A percentile compares a stretch with the other conserved stretches of the same genome.
phyloP scores from a whole-genome alignment of 108 stramenopile species.

The Discostella stelligeroides region DNA sequence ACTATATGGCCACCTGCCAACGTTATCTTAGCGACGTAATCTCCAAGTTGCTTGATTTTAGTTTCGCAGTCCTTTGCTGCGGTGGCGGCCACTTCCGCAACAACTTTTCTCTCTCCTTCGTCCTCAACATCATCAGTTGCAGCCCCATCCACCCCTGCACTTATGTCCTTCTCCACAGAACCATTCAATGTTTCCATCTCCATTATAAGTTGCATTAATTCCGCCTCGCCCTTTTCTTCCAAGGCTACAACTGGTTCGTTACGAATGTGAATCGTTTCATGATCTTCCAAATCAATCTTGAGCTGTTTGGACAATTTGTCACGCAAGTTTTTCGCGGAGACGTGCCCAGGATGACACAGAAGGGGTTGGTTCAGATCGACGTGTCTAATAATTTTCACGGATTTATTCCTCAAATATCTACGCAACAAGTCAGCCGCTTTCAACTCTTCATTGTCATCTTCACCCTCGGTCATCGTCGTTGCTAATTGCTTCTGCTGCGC shows the following conservation, averaged over 20 bases:
- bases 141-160: conserved; percentile 1
- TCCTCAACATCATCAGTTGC: conserved; percentile 1
- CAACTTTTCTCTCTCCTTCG: background rate
- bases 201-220: conserved; percentile 52
- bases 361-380: conserved; percentile 70
- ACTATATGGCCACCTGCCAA: conserved; percentile 68
- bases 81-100: background rate
- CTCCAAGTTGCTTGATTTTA: conserved; percentile 66
- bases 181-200: conserved; percentile 40
- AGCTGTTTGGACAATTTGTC: conserved; percentile 82
- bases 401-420: conserved; percentile 78
- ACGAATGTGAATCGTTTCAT: conserved; percentile 70
- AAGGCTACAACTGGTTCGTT: conserved; percentile 47
- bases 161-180: conserved; percentile 9
- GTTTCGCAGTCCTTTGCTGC: conserved; percentile 43
- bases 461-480: conserved; percentile 30
- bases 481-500: conserved; percentile 38
- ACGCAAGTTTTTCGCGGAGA: conserved; percentile 62
- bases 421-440: conserved; percentile 77
- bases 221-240: conserved; percentile 55
- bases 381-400: conserved; percentile 69
- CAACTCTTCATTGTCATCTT: conserved; percentile 52
- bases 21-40: conserved; percentile 75
- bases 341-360: conserved; percentile 70
- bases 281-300: conserved; percentile 80